Evolutionary conservation across 2,329 filamentous ascomycete genomes (phyloP).

Genomic region (Triangularia verruculosa): DNA sequence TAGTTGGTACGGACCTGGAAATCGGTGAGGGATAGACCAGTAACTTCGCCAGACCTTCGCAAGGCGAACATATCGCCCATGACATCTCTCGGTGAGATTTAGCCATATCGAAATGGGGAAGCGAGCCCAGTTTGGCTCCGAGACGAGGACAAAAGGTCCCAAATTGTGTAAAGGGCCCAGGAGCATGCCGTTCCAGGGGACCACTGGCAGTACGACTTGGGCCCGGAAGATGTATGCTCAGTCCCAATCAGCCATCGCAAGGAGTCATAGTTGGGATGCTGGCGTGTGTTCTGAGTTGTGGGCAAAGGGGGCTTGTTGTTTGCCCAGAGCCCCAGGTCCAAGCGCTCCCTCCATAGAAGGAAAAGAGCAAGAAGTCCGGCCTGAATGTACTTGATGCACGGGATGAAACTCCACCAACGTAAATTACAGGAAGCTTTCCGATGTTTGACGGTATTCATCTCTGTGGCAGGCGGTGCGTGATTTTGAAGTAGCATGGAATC

Average conservation of each 20-base stretch:
- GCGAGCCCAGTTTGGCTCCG: neutral
- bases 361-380: neutral
- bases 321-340: neutral
- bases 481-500: neutral
- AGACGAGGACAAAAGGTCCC: neutral
- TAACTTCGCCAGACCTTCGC: neutral
- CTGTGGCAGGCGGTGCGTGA: neutral
- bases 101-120: neutral
- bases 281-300: neutral
- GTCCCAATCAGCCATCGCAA: neutral
- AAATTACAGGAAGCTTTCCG: neutral
- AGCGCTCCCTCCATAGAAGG: neutral
- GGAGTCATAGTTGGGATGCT: neutral
- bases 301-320: conserved; percentile 1
- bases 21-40: neutral
- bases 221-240: neutral
- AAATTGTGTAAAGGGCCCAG: neutral
- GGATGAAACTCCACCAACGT: neutral
- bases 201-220: neutral
- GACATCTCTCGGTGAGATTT: neutral
- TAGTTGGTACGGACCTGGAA: neutral
- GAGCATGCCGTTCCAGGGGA: neutral
- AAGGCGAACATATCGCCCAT: neutral
- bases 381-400: neutral
- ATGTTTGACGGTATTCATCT: neutral